phyloP scores from a whole-genome alignment of 768 basidiomycete species.

The Pleurotus citrinopileatus region DNA sequence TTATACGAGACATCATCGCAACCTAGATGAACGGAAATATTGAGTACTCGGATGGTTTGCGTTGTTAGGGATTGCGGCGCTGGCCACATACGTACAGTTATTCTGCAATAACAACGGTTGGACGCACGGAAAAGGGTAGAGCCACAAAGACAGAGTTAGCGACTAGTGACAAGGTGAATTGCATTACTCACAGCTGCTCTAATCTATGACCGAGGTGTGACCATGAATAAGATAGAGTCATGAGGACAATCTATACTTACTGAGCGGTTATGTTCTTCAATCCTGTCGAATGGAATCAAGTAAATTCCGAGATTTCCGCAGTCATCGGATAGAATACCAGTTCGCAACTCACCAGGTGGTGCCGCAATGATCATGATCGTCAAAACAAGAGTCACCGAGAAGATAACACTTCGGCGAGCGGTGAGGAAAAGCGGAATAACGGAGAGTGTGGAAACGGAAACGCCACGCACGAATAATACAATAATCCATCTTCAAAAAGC shows the following conservation, averaged over 20 bases:
- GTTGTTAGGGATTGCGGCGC: slow-evolving; percentile 2
- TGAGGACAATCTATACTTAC: slow-evolving; percentile 24
- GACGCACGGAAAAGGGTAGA: slow-evolving; percentile 1
- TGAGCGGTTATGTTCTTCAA: slow-evolving; percentile 47
- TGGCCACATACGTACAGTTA: slow-evolving; percentile 18
- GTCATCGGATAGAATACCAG: not conserved
- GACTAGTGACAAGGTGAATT: slow-evolving; percentile 6
- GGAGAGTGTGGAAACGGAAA: not conserved
- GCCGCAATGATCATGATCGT: slow-evolving; percentile 45
- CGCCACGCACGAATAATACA: slow-evolving; percentile 40
- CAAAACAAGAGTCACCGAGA: slow-evolving; percentile 39
- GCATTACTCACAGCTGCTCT: slow-evolving; percentile 33
- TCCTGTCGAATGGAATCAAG: slow-evolving; percentile 17
- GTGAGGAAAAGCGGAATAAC: not conserved
- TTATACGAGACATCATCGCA: slow-evolving; percentile 69
- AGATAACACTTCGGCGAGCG: slow-evolving; percentile 33
- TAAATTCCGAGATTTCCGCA: not conserved
- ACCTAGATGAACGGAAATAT: slow-evolving; percentile 30
- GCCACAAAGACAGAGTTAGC: not conserved
- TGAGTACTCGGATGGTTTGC: not conserved
- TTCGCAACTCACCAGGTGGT: slow-evolving; percentile 20
- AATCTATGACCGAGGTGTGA: slow-evolving; percentile 23
- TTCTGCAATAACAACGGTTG: slow-evolving; percentile 8
- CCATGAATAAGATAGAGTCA: slow-evolving; percentile 12
- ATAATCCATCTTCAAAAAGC: slow-evolving; percentile 42